Evolutionary conservation across 2,329 filamentous ascomycete genomes (phyloP).

Genomic region (Drechmeria coniospora): DNA sequence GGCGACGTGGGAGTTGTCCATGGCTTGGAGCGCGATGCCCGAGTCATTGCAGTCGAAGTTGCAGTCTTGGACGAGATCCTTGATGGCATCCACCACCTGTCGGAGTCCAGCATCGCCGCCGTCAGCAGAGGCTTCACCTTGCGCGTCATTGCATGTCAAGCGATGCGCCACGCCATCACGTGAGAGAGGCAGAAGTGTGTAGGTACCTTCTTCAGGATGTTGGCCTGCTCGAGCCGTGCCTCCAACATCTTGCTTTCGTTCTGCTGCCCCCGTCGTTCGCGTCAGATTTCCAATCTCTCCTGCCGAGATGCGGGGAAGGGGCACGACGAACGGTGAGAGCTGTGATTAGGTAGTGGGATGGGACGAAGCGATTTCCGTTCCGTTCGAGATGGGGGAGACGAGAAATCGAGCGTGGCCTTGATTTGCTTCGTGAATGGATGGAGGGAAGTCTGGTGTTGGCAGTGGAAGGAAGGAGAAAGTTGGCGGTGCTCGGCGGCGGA

Average conservation of each 20-base stretch:
- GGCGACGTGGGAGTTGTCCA: slow-evolving; percentile 99
- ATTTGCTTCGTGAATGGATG: no score
- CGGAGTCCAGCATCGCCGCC: background rate
- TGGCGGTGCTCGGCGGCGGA: no score
- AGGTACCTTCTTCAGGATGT: slow-evolving; percentile 80
- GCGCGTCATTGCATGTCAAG: no score
- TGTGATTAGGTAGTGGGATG: no score
- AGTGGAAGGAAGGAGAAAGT: no score
- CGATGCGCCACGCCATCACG: no score
- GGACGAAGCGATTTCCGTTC: no score
- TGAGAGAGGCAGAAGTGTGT: background rate
- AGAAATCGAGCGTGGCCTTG: no score
- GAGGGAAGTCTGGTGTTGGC: no score
- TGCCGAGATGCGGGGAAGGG: no score
- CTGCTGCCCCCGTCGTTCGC: slow-evolving; percentile 12
- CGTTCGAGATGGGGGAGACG: no score
- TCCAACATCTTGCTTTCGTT: slow-evolving; percentile 55
- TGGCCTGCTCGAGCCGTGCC: slow-evolving; percentile 89
- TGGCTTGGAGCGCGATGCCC: slow-evolving; percentile 92
- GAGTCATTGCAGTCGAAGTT: slow-evolving; percentile 99
- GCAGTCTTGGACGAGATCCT: slow-evolving; percentile 98
- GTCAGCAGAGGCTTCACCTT: background rate
- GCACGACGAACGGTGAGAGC: no score
- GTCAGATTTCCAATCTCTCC: background rate
- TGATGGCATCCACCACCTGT: slow-evolving; percentile 95